phyloP scores from a whole-genome alignment of 2,329 filamentous ascomycete genomes.

The Xylaria sp. region DNA sequence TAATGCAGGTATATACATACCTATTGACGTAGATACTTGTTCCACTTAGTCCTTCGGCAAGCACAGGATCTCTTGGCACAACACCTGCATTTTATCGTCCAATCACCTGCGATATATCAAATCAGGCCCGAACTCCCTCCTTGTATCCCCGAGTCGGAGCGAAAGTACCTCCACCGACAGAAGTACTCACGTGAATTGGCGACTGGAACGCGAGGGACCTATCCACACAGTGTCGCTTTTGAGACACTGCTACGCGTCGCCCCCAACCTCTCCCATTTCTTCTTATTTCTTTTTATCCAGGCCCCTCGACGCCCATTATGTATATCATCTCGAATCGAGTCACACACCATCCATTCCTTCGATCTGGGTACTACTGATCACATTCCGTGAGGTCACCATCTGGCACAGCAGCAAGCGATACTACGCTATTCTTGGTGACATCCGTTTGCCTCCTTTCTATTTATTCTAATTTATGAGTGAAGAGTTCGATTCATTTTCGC shows the following conservation, averaged over 20 bases:
- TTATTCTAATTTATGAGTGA: not conserved
- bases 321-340: constrained; percentile 22
- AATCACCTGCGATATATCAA: not conserved
- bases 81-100: not conserved
- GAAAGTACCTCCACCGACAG: constrained; percentile 28
- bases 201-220: constrained; percentile 41
- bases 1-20: too few relatives aligned
- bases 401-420: not conserved
- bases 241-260: constrained; percentile 29
- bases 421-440: not conserved
- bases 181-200: constrained; percentile 46
- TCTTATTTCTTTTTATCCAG: constrained; percentile 35
- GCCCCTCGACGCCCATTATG: constrained; percentile 18
- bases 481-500: not conserved
- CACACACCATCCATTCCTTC: constrained; percentile 19
- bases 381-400: not conserved
- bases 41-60: too few relatives aligned
- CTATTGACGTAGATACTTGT: too few relatives aligned
- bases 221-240: constrained; percentile 39
- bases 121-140: not conserved
- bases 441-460: not conserved
- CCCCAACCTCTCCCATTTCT: constrained; percentile 38
- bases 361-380: not conserved
- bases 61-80: constrained; percentile 9
- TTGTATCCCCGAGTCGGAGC: constrained; percentile 1